phyloP scores from a whole-genome alignment of 805 yeast species.

The Hanseniaspora vineae region DNA sequence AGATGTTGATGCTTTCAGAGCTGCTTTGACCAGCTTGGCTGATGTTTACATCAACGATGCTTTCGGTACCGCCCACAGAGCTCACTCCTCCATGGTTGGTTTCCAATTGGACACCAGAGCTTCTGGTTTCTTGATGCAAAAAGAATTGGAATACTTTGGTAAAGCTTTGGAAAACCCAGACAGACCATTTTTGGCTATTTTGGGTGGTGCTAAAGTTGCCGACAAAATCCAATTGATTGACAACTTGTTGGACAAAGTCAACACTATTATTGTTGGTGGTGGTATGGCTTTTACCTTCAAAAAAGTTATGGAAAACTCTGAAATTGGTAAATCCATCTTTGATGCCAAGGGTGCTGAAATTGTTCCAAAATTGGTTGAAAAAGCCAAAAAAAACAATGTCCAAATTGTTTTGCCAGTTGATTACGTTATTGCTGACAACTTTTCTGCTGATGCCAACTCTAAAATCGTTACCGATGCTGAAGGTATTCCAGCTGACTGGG shows the following conservation, averaged over 20 bases:
- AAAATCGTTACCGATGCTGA: slow-evolving; percentile 75
- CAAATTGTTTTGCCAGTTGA: slow-evolving; percentile 91
- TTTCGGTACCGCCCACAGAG: slow-evolving; percentile 99
- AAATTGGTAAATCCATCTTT: slow-evolving; percentile 84
- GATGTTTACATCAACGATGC: slow-evolving; percentile 98
- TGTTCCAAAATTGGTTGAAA: slow-evolving; percentile 81
- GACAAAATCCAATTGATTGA: slow-evolving; percentile 98
- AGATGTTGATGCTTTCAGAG: slow-evolving; percentile 78
- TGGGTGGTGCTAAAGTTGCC: slow-evolving; percentile 99
- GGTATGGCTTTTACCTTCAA: slow-evolving; percentile 99
- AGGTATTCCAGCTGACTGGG: slow-evolving; percentile 92
- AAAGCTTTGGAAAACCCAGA: slow-evolving; percentile 97
- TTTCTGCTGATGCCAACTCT: slow-evolving; percentile 80
- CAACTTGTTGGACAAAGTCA: slow-evolving; percentile 92
- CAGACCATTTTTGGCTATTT: slow-evolving; percentile 96
- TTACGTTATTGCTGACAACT: slow-evolving; percentile 90
- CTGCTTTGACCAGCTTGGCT: slow-evolving; percentile 79
- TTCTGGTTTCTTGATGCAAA: slow-evolving; percentile 96
- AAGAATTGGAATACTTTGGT: slow-evolving; percentile 94
- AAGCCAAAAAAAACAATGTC: slow-evolving; percentile 94
- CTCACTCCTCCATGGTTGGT: slow-evolving; percentile 99
- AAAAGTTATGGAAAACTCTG: slow-evolving; percentile 75
- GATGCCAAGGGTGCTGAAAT: slow-evolving; percentile 93
- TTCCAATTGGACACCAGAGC: slow-evolving; percentile 92
- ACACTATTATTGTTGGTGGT: slow-evolving; percentile 91